Base-by-base conservation (phyloP, 805 yeast genomes). In the Barnettozyma pratensis region DNA sequence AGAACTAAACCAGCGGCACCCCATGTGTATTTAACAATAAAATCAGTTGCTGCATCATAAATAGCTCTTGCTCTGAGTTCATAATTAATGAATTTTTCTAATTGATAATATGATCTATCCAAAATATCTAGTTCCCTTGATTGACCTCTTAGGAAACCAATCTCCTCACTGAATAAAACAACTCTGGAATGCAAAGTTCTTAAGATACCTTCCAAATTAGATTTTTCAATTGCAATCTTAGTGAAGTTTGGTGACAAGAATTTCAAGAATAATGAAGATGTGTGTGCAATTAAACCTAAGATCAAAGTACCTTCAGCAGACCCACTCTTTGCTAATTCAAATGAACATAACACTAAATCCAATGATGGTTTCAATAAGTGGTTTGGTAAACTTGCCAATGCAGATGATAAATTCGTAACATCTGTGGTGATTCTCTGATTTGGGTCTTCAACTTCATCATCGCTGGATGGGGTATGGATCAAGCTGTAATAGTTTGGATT, bases 1-100 rank as follows among this genome's bases (percentile, higher is more conserved):
- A 91, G 73, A 1, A 83, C 79, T 51, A 91, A 74, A 9, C 98
- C 98, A 32, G 94, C 88, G 3, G 97, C 98, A 53, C 98, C 98
- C 91, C 97, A 85, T 43, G 89, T 80, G 67, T 91, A 91, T 68
- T 91, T 91, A 52, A 91, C 91, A 46, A 89, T 81, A 59, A 90
- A 91, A 44, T 85, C 87, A 56, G 92, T 94, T 2, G 92, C 86
- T 56, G 87, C 78, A 61, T 90, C 90, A 66, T 90, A 92, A 28
- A 85, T 65, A 30, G 92, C 83, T 69, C 84, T 75, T 57, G 87
- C 83, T 68, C 86, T 79, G 54, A 85, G 76, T 61, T 86, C 91
- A 68, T 81, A 77, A 59, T 85, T 80, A 55, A 84, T 75, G 66
- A 90, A 92, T 51, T 83, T 73, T 55, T 87, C 94, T 55, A 90